Base-by-base conservation (phyloP, 108 stramenopile species). In the Nitzschia sp. region DNA sequence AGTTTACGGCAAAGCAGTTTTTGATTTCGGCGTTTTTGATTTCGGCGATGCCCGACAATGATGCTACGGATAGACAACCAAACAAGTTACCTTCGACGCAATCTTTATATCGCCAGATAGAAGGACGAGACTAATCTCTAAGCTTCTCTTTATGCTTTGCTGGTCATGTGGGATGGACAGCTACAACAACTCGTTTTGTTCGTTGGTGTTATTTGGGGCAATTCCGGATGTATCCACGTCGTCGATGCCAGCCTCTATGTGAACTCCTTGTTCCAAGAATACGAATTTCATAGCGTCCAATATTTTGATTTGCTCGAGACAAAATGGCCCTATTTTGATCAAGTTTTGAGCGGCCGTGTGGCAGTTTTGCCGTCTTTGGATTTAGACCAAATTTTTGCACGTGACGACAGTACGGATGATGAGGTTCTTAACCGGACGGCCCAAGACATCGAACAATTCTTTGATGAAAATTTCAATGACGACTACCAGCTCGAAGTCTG, bases 281-380 rank as follows among this genome's bases (percentile, higher is more conserved):
- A 55, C 6, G 33, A 34, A 8, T 67, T 55, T 36, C 25, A 19
- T n/a, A 67, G 66, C 32, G 66, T 55, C 23, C 21, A 27, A 1
- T 67, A 55, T 36, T 67, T 67, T 55, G 54, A 67, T 55, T 34
- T 67, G n/a, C 0, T 5, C 2, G 66, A 67, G 32, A 54, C 48
- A 0, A 48, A 51, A 56, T 51, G 47, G 48, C 54, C 48, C 21
- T 56, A 67, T 17, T 19, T 51, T 54, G 54, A 51, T 23, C 38
- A 38, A 38, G 46, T 67, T 9, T 28, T 56, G 35, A 46, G 49
- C 21, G 66, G 66, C 24, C 66, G 29, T 2, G 29, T 67, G 5
- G 48, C 32, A 1, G 47, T 67, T 11, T 55, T 55, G 6, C 27
- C 51, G 23, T 33, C 33, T 1, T 38, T 26, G 49, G 21, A 51